Percentiles rank a stretch among this genome's conserved stretches.
Conservation (phyloP, 805 yeast species). For the Yarrowia sp. region DNA sequence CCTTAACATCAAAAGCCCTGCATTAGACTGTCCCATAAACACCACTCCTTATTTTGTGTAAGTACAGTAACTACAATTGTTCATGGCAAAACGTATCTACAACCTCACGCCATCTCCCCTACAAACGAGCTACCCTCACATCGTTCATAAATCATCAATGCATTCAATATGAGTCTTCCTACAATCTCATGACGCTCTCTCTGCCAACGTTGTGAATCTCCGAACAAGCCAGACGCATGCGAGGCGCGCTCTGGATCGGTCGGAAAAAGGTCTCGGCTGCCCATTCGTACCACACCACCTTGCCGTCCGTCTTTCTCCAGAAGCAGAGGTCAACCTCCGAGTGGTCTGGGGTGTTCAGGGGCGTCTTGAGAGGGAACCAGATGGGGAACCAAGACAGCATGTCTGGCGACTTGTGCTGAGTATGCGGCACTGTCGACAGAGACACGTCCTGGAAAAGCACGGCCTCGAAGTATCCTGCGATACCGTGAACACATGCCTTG, state of each 20-base stretch:
- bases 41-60: too few species aligned
- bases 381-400: conserved; percentile 68
- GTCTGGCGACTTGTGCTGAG: conserved; percentile 41
- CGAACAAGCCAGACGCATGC: conserved; percentile 12
- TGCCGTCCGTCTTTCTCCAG: conserved; percentile 46
- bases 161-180: not conserved
- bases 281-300: conserved; percentile 69
- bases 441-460: conserved; percentile 58
- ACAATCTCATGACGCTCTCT: conserved; percentile 9
- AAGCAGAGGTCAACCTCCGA: conserved; percentile 54
- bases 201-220: not conserved
- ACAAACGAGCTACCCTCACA: too few species aligned
- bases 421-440: conserved; percentile 51
- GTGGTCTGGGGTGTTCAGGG: conserved; percentile 52
- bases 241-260: not conserved
- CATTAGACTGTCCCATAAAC: too few species aligned
- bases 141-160: not conserved
- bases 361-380: conserved; percentile 58
- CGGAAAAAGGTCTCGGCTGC: conserved; percentile 47
- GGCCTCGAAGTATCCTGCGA: conserved; percentile 74
- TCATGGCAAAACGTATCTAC: too few species aligned
- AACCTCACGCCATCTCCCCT: too few species aligned
- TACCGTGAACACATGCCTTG: conserved; percentile 63
- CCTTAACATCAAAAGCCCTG: too few species aligned
- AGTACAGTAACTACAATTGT: too few species aligned